These are phyloP conservation scores for Aureobasidium sp. DNA, from an alignment of 2,329 filamentous ascomycete species.

Conservation along the genomic window DNA sequence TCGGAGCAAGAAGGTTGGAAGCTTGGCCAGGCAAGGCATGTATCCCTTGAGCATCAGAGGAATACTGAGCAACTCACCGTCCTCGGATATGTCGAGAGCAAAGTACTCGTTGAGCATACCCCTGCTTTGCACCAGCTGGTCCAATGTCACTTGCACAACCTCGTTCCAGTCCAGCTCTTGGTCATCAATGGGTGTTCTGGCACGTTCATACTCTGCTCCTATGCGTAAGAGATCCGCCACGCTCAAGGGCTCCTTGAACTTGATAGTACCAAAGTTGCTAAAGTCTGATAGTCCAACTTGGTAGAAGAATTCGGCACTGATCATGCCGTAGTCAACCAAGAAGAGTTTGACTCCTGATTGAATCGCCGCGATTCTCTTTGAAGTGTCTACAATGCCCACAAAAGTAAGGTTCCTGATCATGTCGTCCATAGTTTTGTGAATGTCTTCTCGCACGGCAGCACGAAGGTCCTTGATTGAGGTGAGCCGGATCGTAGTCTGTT, in stretches of 20 bases:
- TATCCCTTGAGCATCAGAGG: conserved; percentile 87
- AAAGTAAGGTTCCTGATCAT: conserved; percentile 85
- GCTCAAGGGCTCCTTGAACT: conserved; percentile 68
- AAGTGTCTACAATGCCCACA: conserved; percentile 85
- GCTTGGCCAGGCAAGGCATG: conserved; percentile 73
- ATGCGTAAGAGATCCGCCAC: conserved; percentile 65
- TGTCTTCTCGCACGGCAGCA: conserved; percentile 67
- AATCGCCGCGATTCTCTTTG: conserved; percentile 79
- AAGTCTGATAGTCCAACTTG: conserved; percentile 93
- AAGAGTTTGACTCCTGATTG: conserved; percentile 90
- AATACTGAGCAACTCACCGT: conserved; percentile 70
- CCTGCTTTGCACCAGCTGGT: conserved; percentile 64
- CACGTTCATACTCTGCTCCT: conserved; percentile 61
- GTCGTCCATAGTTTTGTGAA: conserved; percentile 81
- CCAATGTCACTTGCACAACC: conserved; percentile 58
- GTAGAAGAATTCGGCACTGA: conserved; percentile 86
- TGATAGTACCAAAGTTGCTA: conserved; percentile 82
- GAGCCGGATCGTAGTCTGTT: conserved; percentile 64
- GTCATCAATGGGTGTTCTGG: conserved; percentile 31
- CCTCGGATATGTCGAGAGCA: conserved; percentile 69
- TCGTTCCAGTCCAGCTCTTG: conserved; percentile 55
- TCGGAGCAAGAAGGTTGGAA: conserved; percentile 80
- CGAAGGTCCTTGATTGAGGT: conserved; percentile 82
- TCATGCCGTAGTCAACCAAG: conserved; percentile 84
- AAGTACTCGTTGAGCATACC: conserved; percentile 95